phyloP scores from a whole-genome alignment of 2,329 filamentous ascomycete genomes.

The Sphaerostilbella broomeana region DNA sequence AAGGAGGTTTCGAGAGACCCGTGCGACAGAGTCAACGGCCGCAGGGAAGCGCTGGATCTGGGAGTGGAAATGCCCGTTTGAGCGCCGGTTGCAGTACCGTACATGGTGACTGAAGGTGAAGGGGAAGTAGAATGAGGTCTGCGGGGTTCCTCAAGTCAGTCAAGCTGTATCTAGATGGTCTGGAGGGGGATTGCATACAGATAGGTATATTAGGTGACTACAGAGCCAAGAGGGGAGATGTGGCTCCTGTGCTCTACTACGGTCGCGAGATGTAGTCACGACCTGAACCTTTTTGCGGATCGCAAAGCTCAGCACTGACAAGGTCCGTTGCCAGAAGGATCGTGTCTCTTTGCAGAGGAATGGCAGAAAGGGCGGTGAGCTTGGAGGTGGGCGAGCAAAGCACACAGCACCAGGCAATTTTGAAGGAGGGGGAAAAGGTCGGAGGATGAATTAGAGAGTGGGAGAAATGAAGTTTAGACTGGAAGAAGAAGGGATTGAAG shows the following conservation, averaged over 20 bases:
- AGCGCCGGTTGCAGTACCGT: constrained; percentile 73
- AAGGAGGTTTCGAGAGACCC: constrained; percentile 95
- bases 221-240: constrained; percentile 4
- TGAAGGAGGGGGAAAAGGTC: constrained; percentile 2
- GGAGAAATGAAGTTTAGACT: constrained; percentile 10
- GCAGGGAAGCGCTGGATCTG: constrained; percentile 84
- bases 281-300: constrained; percentile 14
- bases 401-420: constrained; percentile 8
- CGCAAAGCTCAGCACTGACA: constrained; percentile 9
- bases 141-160: constrained; percentile 10
- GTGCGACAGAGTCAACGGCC: constrained; percentile 83
- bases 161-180: no score
- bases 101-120: constrained; percentile 56
- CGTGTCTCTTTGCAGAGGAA: constrained; percentile 13
- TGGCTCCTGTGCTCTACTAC: constrained; percentile 3
- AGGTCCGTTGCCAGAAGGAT: constrained; percentile 10
- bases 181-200: background rate
- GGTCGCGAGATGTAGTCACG: background rate
- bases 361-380: constrained; percentile 12
- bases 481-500: constrained; percentile 13
- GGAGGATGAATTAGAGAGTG: constrained; percentile 9
- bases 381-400: constrained; percentile 10
- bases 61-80: constrained; percentile 97
- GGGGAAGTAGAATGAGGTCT: constrained; percentile 13
- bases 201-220: constrained; percentile 5